Evolutionary conservation across 2,329 filamentous ascomycete genomes (phyloP).

Genomic region (Colletotrichum sansevieriae): DNA sequence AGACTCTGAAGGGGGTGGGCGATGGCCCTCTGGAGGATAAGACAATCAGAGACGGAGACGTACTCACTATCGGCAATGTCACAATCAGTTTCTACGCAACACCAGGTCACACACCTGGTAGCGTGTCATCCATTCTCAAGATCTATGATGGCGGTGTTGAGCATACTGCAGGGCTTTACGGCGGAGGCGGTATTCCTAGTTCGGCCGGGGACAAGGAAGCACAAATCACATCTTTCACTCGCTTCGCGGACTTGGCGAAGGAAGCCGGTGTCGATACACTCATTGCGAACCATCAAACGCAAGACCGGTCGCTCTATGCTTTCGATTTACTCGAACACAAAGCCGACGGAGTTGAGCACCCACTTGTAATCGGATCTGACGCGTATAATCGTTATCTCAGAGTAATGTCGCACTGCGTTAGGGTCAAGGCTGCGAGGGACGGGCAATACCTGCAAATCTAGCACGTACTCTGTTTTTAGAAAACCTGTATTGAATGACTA

Average conservation of each 20-base stretch:
- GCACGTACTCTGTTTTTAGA: not conserved
- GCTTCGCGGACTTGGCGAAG: conserved; percentile 15
- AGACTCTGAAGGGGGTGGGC: not conserved
- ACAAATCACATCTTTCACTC: conserved; percentile 40
- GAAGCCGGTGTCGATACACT: conserved; percentile 25
- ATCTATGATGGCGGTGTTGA: conserved; percentile 42
- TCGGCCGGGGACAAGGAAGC: conserved; percentile 40
- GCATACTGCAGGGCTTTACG: conserved; percentile 45
- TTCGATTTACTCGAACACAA: conserved; percentile 27
- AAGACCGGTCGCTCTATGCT: conserved; percentile 22
- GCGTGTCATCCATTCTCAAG: conserved; percentile 44
- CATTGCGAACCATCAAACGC: conserved; percentile 29
- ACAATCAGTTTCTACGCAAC: conserved; percentile 43
- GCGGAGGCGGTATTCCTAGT: conserved; percentile 44
- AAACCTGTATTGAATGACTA: too few species aligned
- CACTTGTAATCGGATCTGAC: conserved; percentile 25
- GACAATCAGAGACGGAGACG: conserved; percentile 15
- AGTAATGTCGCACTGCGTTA: conserved; percentile 3
- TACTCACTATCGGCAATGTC: conserved; percentile 44
- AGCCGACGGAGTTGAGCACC: not conserved
- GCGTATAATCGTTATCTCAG: conserved; percentile 15
- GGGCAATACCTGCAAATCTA: conserved; percentile 22
- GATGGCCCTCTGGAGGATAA: conserved; percentile 7
- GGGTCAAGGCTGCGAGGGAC: conserved; percentile 22
- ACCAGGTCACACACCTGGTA: conserved; percentile 46